Percentiles rank a stretch among this genome's conserved stretches.
phyloP scores from a whole-genome alignment of 805 yeast species.

The Candida maris region DNA sequence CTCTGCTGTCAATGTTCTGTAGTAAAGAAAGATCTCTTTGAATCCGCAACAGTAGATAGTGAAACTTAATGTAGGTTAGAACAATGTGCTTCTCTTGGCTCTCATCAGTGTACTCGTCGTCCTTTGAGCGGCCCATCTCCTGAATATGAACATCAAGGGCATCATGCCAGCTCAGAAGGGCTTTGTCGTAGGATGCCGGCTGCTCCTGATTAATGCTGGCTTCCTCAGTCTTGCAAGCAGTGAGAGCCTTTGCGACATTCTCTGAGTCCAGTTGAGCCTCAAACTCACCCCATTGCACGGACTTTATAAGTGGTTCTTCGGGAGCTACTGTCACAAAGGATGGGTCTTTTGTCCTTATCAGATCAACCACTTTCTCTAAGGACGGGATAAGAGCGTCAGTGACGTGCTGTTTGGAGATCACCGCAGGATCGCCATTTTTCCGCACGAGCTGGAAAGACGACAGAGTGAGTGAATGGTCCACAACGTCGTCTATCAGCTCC shows the following conservation, averaged over 20 bases:
- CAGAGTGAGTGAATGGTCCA: slow-evolving; percentile 63
- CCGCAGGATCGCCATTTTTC: slow-evolving; percentile 45
- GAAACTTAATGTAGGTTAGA: slow-evolving; percentile 70
- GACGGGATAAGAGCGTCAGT: slow-evolving; percentile 31
- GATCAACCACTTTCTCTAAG: slow-evolving; percentile 35
- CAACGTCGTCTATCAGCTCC: slow-evolving; percentile 53
- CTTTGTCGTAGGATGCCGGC: slow-evolving; percentile 50
- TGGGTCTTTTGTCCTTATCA: slow-evolving; percentile 35
- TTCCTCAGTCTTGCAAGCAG: slow-evolving; percentile 35
- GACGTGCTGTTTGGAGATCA: slow-evolving; percentile 43
- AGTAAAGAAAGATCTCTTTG: slow-evolving; percentile 61
- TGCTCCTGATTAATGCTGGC: slow-evolving; percentile 32
- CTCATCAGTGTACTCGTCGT: slow-evolving; percentile 48
- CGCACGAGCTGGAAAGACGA: slow-evolving; percentile 30
- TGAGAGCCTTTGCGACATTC: slow-evolving; percentile 61
- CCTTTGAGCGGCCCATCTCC: slow-evolving; percentile 44
- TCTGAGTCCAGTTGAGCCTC: slow-evolving; percentile 65
- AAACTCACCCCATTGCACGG: slow-evolving; percentile 49
- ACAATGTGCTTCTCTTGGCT: slow-evolving; percentile 72
- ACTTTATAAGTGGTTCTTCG: slow-evolving; percentile 23
- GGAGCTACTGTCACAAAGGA: slow-evolving; percentile 33
- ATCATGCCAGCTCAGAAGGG: slow-evolving; percentile 65
- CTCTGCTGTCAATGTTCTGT: slow-evolving; percentile 30
- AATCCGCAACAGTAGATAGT: slow-evolving; percentile 59
- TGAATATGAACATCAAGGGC: slow-evolving; percentile 57